Conservation (phyloP, 257 asterid genomes). For the Nicotiana sylvestris region DNA sequence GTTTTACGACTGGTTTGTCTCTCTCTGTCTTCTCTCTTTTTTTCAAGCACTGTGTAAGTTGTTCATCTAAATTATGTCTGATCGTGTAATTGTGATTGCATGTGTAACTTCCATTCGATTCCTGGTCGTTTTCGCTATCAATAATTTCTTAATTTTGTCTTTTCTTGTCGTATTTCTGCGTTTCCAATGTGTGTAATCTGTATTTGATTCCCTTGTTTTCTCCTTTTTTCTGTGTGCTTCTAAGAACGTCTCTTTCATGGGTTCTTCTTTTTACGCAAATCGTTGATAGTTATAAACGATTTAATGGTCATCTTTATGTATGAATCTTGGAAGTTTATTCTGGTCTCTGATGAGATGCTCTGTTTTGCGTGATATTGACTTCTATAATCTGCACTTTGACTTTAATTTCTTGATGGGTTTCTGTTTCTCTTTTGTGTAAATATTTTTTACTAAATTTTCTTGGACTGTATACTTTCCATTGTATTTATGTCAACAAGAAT, state of each 20-base stretch:
- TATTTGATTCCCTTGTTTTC: neutral
- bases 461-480: neutral
- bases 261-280: neutral
- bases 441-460: neutral
- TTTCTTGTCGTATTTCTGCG: neutral
- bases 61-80: neutral
- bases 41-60: neutral
- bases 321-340: neutral
- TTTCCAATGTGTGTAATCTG: neutral
- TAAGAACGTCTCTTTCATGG: neutral
- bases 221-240: neutral
- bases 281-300: neutral
- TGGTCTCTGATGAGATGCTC: neutral
- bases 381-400: neutral
- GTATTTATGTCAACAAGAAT: neutral
- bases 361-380: neutral
- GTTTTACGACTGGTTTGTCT: too few relatives aligned
- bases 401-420: neutral
- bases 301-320: neutral
- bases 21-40: neutral
- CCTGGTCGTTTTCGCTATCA: neutral
- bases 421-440: neutral
- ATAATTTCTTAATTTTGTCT: neutral
- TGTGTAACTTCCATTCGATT: neutral
- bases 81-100: neutral